Evolutionary conservation across 2,329 filamentous ascomycete species (phyloP), one percentile per base, ranked within the genome.

Genomic region (Trichoderma sp.): DNA sequence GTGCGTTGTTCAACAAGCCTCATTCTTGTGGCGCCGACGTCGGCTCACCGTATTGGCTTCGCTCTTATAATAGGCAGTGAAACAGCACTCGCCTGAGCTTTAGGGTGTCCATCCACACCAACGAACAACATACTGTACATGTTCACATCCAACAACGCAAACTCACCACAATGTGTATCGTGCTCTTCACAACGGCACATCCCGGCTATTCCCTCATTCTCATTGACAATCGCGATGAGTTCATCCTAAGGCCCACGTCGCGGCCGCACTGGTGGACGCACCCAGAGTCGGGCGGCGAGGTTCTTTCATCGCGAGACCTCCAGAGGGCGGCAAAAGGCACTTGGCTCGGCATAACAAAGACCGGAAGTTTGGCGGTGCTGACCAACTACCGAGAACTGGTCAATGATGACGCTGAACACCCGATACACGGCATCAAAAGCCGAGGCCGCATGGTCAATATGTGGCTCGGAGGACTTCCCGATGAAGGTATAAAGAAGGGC

Each of bases 161-260:
- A 63, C 4, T 57, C 61, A 17, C 11, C 73, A 74, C 23, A 30
- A 95, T 95, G 92, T 95, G 93, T 79, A 94, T 95, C 82, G 90
- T 90, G 63, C 84, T 95, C 59, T 84, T 93, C 72, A 93, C 92
- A 30, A 95, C 92, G 20, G 87, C 91, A 59, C 92, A 95, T 78
- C 92, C 93, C 11, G 84, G 87, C 75, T 95, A 95, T 81, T 87
- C 91, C 30, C 85, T 95, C 73, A 92, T 95, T 76, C 82, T 93
- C 73, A 84, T 94, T 78, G 89, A 94, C 82, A 95, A 95, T 80
- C 88, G 93, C 76, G 93, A 95, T 83, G 92, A 91, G 79, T 91
- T 88, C 81, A 88, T 91, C 74, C 84, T 90, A 15, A 85, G 89
- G 32, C 89, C 89, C 4, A 91, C 89, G 2, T 89, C 87, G 67